Evolutionary conservation across 345 rosid species (phyloP), one percentile per base, ranked within the genome.

Genomic region (Eucalyptus cloeziana): DNA sequence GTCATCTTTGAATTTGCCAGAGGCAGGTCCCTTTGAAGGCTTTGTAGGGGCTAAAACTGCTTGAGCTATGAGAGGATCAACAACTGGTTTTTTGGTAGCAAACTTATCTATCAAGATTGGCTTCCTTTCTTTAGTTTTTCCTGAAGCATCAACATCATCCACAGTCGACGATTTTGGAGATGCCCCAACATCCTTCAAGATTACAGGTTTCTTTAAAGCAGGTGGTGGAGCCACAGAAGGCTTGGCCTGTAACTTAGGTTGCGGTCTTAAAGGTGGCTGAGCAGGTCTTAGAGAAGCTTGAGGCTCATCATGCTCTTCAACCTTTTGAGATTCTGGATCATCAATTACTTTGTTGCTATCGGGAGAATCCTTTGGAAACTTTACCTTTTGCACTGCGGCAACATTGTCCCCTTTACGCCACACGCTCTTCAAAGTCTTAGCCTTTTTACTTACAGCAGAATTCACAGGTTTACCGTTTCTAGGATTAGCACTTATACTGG

Each of bases 31-130:
- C 92, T 95, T 98, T 85, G 91, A 95, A 27, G 97, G 96, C 92
- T 94, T 98, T 30, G 94, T 91, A 85, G 98, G 98, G 89, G 97
- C 95, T 92, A 94, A 92, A 90, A 93, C 98, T 56, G 98, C 91
- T 91, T 94, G 96, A 89, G 97, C 93, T 90, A 93, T 91, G 43
- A 89, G 54, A 92, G 99, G 98, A 93, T 98, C 99, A 89, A 86
- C 95, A 89, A 14, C 92, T 17, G 95, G 90, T 90, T 95, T 95
- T 94, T 95, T 98, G 85, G 95, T 87, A 30, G 99, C 98, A 94
- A 97, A 98, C 89, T 98, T 98, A 90, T 98, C 99, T 49, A 98
- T 91, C 95, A 98, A 94, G 90, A 98, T 97, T 51, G 99, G 98
- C 92, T 95, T 95, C 90, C 95, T 91, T 89, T 95, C 97, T 92